These are phyloP conservation scores for Aphanomyces astaci DNA, from an alignment of 352 stramenopile species.

Conservation along the genomic window DNA sequence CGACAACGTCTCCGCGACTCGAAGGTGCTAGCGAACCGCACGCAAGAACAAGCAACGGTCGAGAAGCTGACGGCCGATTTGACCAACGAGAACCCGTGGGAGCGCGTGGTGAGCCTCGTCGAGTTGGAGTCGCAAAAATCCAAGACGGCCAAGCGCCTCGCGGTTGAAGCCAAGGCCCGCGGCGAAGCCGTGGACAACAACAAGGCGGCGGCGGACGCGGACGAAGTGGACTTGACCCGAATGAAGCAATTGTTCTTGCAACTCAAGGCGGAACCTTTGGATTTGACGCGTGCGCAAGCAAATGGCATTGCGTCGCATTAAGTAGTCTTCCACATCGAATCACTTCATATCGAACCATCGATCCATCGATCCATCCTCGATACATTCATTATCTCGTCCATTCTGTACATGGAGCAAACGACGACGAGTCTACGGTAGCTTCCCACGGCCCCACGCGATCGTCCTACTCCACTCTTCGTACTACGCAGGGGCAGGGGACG, in stretches of 20 bases:
- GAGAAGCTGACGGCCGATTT: slow-evolving; percentile 92
- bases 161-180: slow-evolving; percentile 31
- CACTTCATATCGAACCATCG: no score
- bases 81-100: slow-evolving; percentile 91
- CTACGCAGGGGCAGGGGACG: not conserved
- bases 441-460: no score
- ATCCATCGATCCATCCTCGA: not conserved
- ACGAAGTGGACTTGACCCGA: slow-evolving; percentile 79
- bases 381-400: not conserved
- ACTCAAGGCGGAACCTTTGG: slow-evolving; percentile 88
- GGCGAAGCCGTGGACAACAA: slow-evolving; percentile 4
- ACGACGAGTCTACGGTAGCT: no score
- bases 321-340: not conserved
- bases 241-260: slow-evolving; percentile 93
- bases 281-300: slow-evolving; percentile 47
- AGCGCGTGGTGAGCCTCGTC: slow-evolving; percentile 90
- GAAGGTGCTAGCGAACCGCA: slow-evolving; percentile 89
- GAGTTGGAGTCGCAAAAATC: slow-evolving; percentile 75
- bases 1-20: slow-evolving; percentile 80
- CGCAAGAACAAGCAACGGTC: slow-evolving; percentile 89
- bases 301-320: slow-evolving; percentile 24
- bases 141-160: slow-evolving; percentile 39
- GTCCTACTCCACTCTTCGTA: no score
- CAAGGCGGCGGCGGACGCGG: slow-evolving; percentile 52
- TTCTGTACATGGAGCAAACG: no score